Evolutionary conservation across 140 eudicot genomes (phyloP).

Genomic region (Erigeron philadelphicus): DNA sequence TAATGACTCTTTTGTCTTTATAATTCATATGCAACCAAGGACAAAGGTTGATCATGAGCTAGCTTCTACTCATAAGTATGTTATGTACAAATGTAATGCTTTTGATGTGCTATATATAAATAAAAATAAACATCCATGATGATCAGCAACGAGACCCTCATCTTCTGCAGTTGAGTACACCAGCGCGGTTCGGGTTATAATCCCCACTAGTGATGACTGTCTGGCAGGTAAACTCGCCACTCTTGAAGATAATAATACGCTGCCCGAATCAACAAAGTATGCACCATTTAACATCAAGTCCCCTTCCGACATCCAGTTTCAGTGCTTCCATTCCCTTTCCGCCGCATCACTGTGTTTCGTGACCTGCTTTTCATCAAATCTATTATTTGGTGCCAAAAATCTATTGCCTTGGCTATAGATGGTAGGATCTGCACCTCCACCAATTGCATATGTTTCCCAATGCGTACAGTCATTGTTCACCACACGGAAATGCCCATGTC

Average conservation of each 20-base stretch:
- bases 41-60: conserved; percentile 24
- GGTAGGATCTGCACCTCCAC: conserved; percentile 83
- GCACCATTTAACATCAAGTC: conserved; percentile 80
- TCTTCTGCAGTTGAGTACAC: conserved; percentile 53
- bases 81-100: neutral
- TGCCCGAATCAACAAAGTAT: conserved; percentile 53
- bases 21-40: conserved; percentile 16
- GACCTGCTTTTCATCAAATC: conserved; percentile 55
- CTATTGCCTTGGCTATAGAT: conserved; percentile 77
- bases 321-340: conserved; percentile 64
- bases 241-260: conserved; percentile 34
- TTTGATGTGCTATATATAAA: conserved; percentile 2
- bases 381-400: conserved; percentile 57
- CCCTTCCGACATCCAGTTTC: conserved; percentile 86
- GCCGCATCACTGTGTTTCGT: conserved; percentile 54
- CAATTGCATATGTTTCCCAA: conserved; percentile 91
- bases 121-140: no score
- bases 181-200: conserved; percentile 53
- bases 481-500: conserved; percentile 84
- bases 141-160: conserved; percentile 48
- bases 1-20: neutral
- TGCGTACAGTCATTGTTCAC: conserved; percentile 81
- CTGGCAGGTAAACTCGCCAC: conserved; percentile 69
- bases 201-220: conserved; percentile 55
- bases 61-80: conserved; percentile 7